Evolutionary conservation across 2,329 filamentous ascomycete species (phyloP), one percentile per base, ranked within the genome.

Genomic region (Fusarium chlamydosporum): DNA sequence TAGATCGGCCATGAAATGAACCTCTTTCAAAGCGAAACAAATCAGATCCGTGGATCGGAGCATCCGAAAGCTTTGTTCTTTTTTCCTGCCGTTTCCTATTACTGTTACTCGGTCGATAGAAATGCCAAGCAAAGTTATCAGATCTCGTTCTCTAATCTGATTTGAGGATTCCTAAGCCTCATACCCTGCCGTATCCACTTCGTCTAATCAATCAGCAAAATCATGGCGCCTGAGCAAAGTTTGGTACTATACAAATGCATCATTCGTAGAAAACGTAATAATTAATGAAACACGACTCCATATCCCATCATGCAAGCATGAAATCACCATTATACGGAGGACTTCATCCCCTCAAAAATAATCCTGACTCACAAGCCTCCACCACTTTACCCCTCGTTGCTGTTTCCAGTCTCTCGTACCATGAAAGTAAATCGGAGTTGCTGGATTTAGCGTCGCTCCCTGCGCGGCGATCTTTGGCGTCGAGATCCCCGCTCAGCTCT

Each of bases 41-140:
- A 12, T 12, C 23, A 52, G 16, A 41, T 35, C 35, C 40, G 34
- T 34, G 37, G 43, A 52, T 52, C 45, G 31, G 45, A 46, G 56
- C 26, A 31, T 48, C 29, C 18, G n/a, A 15, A 11, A 33, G n/a
- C 47, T 45, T 46, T 45, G 33, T 42, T 52, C 43, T 55, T 61
- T 42, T 45, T 26, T 57, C 23, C 20, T 23, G 23, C 4, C 12
- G 29, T 29, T 47, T 38, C 34, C 31, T 26, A n/a, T 16, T 13
- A 15, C 41, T 59, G 65, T 71, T 71, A 64, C 72, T 65, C 43
- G 61, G 69, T 62, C 68, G 53, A 72, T 69, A 41, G 56, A 55
- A 71, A 45, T 58, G 72, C 72, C 71, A 74, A 74, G 72, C 29
- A 53, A 56, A 65, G 7, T 74, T 74, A 74, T 74, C 72, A 72